Conservation (phyloP, 371 early-diverging fungal genomes). For the Mortierella sp. region DNA sequence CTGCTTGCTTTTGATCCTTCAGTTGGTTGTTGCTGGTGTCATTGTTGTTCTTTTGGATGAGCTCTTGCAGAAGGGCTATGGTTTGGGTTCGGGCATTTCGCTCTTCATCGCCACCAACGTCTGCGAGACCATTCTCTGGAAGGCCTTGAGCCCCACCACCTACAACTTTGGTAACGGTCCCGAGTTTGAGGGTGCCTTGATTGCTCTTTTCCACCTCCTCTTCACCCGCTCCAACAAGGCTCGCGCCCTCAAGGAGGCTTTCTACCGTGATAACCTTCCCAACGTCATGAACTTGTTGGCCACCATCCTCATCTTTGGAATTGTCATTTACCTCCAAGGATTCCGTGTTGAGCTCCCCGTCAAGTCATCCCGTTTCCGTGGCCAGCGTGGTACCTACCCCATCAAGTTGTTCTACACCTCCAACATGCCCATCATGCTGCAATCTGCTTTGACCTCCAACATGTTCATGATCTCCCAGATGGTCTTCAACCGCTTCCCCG, state of each 20-base stretch:
- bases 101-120: constrained; percentile 99
- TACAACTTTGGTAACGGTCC: constrained; percentile 98
- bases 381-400: constrained; percentile 98
- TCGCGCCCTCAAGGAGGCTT: constrained; percentile 98
- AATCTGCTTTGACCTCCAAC: constrained; percentile 97
- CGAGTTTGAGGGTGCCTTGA: constrained; percentile 99
- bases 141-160: constrained; percentile 97
- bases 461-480: constrained; percentile 97
- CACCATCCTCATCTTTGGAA: constrained; percentile 92
- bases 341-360: constrained; percentile 99
- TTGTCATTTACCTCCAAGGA: constrained; percentile 99
- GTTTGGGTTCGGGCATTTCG: constrained; percentile 99
- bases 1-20: constrained; percentile 94
- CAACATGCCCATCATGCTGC: constrained; percentile 99
- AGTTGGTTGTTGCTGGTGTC: constrained; percentile 97
- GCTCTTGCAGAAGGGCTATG: constrained; percentile 99
- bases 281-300: constrained; percentile 96
- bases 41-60: constrained; percentile 99
- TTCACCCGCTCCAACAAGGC: constrained; percentile 98
- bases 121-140: constrained; percentile 99
- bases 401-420: constrained; percentile 99
- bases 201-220: constrained; percentile 96
- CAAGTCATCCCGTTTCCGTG: constrained; percentile 96
- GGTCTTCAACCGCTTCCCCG: constrained; percentile 95
- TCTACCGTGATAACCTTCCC: constrained; percentile 97